These are phyloP conservation scores for Saturnispora hagleri DNA, from an alignment of 805 yeast genomes.

Conservation along the genomic window DNA sequence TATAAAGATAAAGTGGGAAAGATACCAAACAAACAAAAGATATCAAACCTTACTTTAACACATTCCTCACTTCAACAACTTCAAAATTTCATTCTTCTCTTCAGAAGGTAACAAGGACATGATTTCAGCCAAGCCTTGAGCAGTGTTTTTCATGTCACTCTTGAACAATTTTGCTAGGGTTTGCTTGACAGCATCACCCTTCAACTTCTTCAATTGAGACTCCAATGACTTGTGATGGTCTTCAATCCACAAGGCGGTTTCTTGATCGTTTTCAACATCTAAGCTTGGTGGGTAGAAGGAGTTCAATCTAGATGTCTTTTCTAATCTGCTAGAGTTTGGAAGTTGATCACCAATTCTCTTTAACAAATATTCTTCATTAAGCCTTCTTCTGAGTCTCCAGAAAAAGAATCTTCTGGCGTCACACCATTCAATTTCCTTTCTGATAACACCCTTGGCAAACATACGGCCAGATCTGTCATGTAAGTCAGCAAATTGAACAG, in stretches of 20 bases:
- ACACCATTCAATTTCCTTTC: slow-evolving; percentile 76
- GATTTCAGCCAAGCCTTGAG: slow-evolving; percentile 48
- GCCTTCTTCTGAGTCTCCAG: slow-evolving; percentile 97
- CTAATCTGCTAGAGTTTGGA: slow-evolving; percentile 56
- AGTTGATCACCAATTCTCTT: slow-evolving; percentile 61
- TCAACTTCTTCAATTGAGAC: slow-evolving; percentile 50
- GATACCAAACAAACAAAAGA: slow-evolving; percentile 8
- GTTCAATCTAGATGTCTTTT: slow-evolving; percentile 77
- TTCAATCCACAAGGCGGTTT: slow-evolving; percentile 80
- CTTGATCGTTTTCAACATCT: slow-evolving; percentile 63
- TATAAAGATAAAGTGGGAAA: slow-evolving; percentile 3
- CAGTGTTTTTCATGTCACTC: slow-evolving; percentile 42
- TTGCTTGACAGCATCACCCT: slow-evolving; percentile 57
- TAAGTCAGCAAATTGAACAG: slow-evolving; percentile 94
- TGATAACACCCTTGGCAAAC: slow-evolving; percentile 88
- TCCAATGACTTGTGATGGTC: slow-evolving; percentile 60
- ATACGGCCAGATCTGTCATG: slow-evolving; percentile 97
- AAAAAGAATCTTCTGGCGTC: slow-evolving; percentile 92
- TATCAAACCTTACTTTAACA: background rate
- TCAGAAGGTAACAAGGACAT: slow-evolving; percentile 42
- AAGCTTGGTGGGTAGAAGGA: slow-evolving; percentile 74
- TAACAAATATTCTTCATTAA: slow-evolving; percentile 83
- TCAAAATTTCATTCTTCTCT: slow-evolving; percentile 39
- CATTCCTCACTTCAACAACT: slow-evolving; percentile 19
- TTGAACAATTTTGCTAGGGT: slow-evolving; percentile 52